A percentile compares a stretch with the other conserved stretches of the same genome.
These are phyloP conservation scores for Suillus discolor DNA, from an alignment of 768 basidiomycete species.

Conservation along the genomic window DNA sequence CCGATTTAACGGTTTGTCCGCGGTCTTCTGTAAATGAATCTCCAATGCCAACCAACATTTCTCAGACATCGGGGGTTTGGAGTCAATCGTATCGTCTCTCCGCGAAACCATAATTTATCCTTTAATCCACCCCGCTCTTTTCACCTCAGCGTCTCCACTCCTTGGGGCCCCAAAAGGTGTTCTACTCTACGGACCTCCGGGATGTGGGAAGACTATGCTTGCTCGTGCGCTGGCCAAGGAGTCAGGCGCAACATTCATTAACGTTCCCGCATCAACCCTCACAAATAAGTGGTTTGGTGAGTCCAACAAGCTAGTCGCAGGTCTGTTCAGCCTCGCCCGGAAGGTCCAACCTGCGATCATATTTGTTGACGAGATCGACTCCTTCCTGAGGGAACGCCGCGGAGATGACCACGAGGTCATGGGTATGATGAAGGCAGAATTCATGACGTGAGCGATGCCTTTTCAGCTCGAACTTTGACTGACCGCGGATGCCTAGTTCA, in stretches of 20 bases:
- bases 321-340: slow-evolving; percentile 88
- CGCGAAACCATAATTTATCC: slow-evolving; percentile 97
- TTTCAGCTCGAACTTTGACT: slow-evolving; percentile 11
- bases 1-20: slow-evolving; percentile 58
- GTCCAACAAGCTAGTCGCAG: slow-evolving; percentile 94
- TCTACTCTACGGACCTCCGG: slow-evolving; percentile 93
- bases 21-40: not conserved
- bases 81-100: slow-evolving; percentile 84
- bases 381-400: slow-evolving; percentile 86
- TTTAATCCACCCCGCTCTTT: slow-evolving; percentile 86
- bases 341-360: slow-evolving; percentile 96
- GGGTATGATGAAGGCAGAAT: slow-evolving; percentile 97
- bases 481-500: slow-evolving; percentile 46
- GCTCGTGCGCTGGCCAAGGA: slow-evolving; percentile 98
- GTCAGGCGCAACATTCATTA: slow-evolving; percentile 96
- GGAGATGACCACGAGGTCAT: slow-evolving; percentile 95
- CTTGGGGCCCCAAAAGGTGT: slow-evolving; percentile 95
- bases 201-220: slow-evolving; percentile 99
- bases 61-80: slow-evolving; percentile 90
- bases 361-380: slow-evolving; percentile 99
- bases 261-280: slow-evolving; percentile 73
- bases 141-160: slow-evolving; percentile 77
- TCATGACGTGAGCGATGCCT: slow-evolving; percentile 72
- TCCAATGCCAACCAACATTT: not conserved
- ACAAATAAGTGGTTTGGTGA: slow-evolving; percentile 88